phyloP scores from a whole-genome alignment of 768 basidiomycete species.

The Russula sp. region DNA sequence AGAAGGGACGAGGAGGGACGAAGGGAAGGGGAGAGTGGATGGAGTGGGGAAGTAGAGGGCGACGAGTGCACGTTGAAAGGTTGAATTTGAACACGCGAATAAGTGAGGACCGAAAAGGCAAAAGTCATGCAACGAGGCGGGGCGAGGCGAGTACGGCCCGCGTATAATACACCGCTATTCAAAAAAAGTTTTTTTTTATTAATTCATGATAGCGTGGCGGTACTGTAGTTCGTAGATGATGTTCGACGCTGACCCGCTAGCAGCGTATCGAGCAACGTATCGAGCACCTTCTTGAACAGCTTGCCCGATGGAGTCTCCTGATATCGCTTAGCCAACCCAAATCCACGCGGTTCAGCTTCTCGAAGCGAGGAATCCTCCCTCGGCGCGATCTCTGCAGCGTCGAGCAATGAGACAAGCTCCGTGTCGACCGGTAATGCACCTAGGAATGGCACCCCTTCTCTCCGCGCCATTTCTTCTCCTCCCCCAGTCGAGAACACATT shows the following conservation, averaged over 20 bases:
- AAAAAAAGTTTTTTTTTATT: too few species aligned
- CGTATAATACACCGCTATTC: too few species aligned
- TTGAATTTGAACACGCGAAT: constrained; percentile 7
- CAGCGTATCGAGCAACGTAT: constrained; percentile 31
- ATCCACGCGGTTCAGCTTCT: constrained; percentile 37
- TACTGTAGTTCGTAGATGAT: background rate
- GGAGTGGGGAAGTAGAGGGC: background rate
- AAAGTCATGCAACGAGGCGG: constrained; percentile 12
- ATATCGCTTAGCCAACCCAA: constrained; percentile 61
- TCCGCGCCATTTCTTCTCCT: constrained; percentile 80
- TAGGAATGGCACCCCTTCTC: constrained; percentile 71
- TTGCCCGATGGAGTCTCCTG: constrained; percentile 62
- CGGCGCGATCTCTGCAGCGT: constrained; percentile 48
- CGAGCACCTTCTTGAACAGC: constrained; percentile 61
- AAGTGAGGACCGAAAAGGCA: constrained; percentile 1
- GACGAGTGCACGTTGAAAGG: constrained; percentile 15
- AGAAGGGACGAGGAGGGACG: background rate
- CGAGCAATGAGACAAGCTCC: constrained; percentile 81
- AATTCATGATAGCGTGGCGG: too few species aligned
- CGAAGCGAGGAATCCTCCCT: constrained; percentile 28
- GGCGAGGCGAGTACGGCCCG: constrained; percentile 2
- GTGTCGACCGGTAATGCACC: constrained; percentile 93
- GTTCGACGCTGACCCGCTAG: too few species aligned
- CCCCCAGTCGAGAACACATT: constrained; percentile 95
- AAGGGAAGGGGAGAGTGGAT: background rate